These are phyloP conservation scores for Obba rivulosa DNA, from an alignment of 768 basidiomycete genomes.

Conservation along the genomic window DNA sequence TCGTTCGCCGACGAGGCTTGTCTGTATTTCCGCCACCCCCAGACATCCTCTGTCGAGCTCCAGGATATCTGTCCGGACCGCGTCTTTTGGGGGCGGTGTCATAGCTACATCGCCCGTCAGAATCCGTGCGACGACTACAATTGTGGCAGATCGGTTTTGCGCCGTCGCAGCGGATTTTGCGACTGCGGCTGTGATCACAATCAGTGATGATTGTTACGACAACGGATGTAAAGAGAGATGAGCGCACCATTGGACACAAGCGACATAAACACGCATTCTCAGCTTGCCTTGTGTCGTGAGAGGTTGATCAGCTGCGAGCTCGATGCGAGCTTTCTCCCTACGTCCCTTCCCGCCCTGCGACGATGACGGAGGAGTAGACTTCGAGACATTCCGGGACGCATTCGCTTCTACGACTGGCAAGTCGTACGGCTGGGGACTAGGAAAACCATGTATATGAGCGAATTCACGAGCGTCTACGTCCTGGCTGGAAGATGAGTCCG, in stretches of 20 bases:
- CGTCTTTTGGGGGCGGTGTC: slow-evolving; percentile 71
- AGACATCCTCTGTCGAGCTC: slow-evolving; percentile 63
- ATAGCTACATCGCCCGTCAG: slow-evolving; percentile 50
- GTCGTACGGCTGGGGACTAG: too few relatives aligned
- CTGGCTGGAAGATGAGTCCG: too few relatives aligned
- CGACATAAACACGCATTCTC: slow-evolving; percentile 70
- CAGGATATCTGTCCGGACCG: slow-evolving; percentile 77
- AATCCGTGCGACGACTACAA: slow-evolving; percentile 47
- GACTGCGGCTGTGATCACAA: slow-evolving; percentile 47
- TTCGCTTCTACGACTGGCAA: too few relatives aligned
- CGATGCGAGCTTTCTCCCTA: slow-evolving; percentile 46
- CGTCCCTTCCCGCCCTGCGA: slow-evolving; percentile 2
- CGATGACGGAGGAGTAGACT: too few relatives aligned
- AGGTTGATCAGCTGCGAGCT: slow-evolving; percentile 70
- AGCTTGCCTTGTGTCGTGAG: slow-evolving; percentile 79
- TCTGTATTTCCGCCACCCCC: slow-evolving; percentile 33
- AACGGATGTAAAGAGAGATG: slow-evolving; percentile 3
- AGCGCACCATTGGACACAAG: slow-evolving; percentile 70
- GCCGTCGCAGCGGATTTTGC: slow-evolving; percentile 82
- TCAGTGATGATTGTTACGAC: slow-evolving; percentile 16
- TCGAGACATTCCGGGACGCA: too few relatives aligned
- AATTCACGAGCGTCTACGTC: too few relatives aligned
- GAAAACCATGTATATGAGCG: too few relatives aligned
- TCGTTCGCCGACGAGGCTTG: slow-evolving; percentile 15
- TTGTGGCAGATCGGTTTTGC: slow-evolving; percentile 74